A percentile compares a stretch with the other conserved stretches of the same genome.
Evolutionary conservation across 2,329 filamentous ascomycete genomes (phyloP).

Genomic region (Knufia petricola): DNA sequence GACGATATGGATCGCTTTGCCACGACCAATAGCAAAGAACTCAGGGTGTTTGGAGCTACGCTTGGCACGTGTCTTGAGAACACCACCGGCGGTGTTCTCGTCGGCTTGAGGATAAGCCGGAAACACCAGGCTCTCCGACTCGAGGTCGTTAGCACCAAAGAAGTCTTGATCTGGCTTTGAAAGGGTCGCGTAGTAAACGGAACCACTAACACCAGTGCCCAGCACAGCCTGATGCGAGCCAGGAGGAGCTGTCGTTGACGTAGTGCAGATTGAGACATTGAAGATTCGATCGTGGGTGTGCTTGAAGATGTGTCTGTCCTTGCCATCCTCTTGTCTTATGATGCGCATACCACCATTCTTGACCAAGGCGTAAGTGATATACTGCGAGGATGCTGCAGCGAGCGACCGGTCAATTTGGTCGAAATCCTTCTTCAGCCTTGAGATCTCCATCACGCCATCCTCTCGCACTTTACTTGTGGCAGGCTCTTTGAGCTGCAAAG

Average conservation of each 20-base stretch:
- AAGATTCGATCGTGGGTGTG: conserved; percentile 89
- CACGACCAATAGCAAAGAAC: conserved; percentile 88
- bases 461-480: conserved; percentile 57
- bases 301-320: conserved; percentile 83
- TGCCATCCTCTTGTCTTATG: conserved; percentile 87
- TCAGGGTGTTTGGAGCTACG: conserved; percentile 81
- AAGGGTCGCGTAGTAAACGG: conserved; percentile 90
- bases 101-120: conserved; percentile 78
- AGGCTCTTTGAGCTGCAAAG: conserved; percentile 51
- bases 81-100: conserved; percentile 81
- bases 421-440: conserved; percentile 91
- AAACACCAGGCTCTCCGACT: conserved; percentile 78
- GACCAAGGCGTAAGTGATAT: conserved; percentile 88
- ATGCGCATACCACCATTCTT: conserved; percentile 89
- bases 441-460: conserved; percentile 81
- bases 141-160: conserved; percentile 66
- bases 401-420: conserved; percentile 94
- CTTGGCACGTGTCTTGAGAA: conserved; percentile 90
- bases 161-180: conserved; percentile 68
- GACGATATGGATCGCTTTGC: conserved; percentile 91
- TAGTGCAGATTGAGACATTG: conserved; percentile 75
- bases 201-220: conserved; percentile 85
- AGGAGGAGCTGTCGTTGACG: conserved; percentile 43
- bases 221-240: conserved; percentile 71
- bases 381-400: conserved; percentile 77